Percentiles rank a stretch among this genome's conserved stretches.
Evolutionary conservation across 2,329 filamentous ascomycete species (phyloP).

Genomic region (Knoxdaviesia capensis): DNA sequence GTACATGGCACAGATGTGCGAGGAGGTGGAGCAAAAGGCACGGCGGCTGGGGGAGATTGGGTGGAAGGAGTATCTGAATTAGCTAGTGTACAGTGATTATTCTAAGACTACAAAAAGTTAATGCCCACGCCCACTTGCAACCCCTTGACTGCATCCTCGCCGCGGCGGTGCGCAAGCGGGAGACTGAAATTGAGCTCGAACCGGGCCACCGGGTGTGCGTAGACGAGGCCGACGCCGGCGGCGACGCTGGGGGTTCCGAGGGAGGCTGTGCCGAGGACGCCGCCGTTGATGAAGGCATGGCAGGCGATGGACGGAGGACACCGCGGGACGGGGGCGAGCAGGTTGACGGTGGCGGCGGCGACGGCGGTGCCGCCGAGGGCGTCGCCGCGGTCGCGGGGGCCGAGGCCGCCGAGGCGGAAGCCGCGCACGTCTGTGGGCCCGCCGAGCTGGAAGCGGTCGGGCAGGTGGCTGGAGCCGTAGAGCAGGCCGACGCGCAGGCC

Average conservation of each 20-base stretch:
- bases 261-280: constrained; percentile 54
- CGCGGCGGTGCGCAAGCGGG: constrained; percentile 60
- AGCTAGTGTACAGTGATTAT: neutral
- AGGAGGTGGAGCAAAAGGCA: constrained; percentile 45
- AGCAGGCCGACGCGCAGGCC: constrained; percentile 67
- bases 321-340: constrained; percentile 62
- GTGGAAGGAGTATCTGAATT: constrained; percentile 29
- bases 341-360: constrained; percentile 69
- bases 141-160: constrained; percentile 79
- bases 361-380: constrained; percentile 83
- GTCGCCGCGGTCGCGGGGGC: constrained; percentile 70
- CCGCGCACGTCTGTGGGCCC: constrained; percentile 89
- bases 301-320: too few species aligned
- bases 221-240: constrained; percentile 78
- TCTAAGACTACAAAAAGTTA: constrained; percentile 54
- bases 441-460: constrained; percentile 87
- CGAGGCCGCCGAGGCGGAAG: constrained; percentile 76
- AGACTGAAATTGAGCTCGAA: constrained; percentile 94
- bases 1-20: constrained; percentile 42
- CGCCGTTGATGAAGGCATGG: constrained; percentile 67
- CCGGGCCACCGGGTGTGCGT: constrained; percentile 79
- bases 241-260: constrained; percentile 56
- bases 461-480: constrained; percentile 56
- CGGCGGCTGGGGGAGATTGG: constrained; percentile 32
- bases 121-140: constrained; percentile 91